Percentiles rank a stretch among this genome's conserved stretches.
These are phyloP conservation scores for Amanita inopinata DNA, from an alignment of 768 basidiomycete genomes.

Conservation along the genomic window DNA sequence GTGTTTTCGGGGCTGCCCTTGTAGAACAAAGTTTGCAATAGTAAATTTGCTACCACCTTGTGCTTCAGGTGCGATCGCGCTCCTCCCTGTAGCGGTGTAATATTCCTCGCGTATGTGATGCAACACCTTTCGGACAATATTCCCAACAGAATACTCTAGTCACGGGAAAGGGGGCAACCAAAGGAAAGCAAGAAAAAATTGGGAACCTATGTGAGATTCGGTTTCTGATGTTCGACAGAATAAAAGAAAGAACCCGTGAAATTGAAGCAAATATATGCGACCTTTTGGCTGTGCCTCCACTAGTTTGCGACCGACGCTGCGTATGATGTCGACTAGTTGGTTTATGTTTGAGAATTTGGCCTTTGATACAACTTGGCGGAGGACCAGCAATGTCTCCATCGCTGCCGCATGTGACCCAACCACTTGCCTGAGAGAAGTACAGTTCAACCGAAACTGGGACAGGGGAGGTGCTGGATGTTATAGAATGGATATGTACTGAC, in stretches of 20 bases:
- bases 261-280: conserved; percentile 19
- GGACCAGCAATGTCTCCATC: conserved; percentile 77
- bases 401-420: conserved; percentile 87
- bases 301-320: conserved; percentile 67
- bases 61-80: conserved; percentile 21
- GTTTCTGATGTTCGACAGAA: conserved; percentile 2
- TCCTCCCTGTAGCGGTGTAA: conserved; percentile 59
- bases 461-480: conserved; percentile 12
- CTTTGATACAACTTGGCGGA: conserved; percentile 83
- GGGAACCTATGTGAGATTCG: background rate
- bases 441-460: background rate
- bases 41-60: conserved; percentile 41
- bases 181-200: background rate
- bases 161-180: background rate
- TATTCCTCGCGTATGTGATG: conserved; percentile 96
- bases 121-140: conserved; percentile 86
- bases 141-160: conserved; percentile 89
- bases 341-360: conserved; percentile 83
- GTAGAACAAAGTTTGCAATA: conserved; percentile 75
- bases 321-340: conserved; percentile 72
- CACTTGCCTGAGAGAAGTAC: conserved; percentile 54
- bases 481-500: conserved; percentile 31
- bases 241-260: conserved; percentile 6
- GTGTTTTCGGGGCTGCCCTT: conserved; percentile 62
- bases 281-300: conserved; percentile 95